Evolutionary conservation across 345 rosid species (phyloP).

Genomic region (Eucalyptus sp.): DNA sequence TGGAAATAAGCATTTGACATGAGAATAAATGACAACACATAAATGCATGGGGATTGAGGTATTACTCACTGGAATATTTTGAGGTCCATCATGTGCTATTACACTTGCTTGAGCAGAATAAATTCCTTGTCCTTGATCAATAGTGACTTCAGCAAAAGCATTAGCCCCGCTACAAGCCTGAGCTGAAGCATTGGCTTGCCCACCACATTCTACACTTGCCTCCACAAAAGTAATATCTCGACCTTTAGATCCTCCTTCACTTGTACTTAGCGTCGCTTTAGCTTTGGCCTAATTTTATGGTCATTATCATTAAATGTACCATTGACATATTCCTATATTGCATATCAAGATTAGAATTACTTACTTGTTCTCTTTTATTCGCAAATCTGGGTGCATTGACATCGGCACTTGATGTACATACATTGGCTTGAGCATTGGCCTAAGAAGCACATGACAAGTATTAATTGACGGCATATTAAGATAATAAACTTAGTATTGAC

Average conservation of each 20-base stretch:
- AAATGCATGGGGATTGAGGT: background rate
- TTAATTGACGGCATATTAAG: no score
- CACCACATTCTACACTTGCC: background rate
- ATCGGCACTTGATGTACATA: background rate
- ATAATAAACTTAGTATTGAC: no score
- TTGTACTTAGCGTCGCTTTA: no score
- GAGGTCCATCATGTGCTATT: no score
- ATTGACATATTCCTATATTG: no score
- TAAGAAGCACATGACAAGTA: no score
- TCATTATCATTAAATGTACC: background rate
- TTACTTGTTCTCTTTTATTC: no score
- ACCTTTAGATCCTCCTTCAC: background rate
- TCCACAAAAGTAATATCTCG: background rate
- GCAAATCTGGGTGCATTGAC: background rate
- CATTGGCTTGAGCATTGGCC: no score
- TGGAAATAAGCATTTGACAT: background rate
- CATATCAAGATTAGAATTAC: background rate
- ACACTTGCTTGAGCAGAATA: background rate
- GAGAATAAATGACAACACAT: background rate
- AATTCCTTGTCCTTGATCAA: background rate
- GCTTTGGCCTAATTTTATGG: background rate
- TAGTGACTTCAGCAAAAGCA: background rate
- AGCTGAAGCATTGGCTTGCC: background rate
- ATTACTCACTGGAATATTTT: background rate
- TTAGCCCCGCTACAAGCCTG: background rate